Evolutionary conservation across 2,329 filamentous ascomycete species (phyloP).

Genomic region (Diaporthe citriasiana): DNA sequence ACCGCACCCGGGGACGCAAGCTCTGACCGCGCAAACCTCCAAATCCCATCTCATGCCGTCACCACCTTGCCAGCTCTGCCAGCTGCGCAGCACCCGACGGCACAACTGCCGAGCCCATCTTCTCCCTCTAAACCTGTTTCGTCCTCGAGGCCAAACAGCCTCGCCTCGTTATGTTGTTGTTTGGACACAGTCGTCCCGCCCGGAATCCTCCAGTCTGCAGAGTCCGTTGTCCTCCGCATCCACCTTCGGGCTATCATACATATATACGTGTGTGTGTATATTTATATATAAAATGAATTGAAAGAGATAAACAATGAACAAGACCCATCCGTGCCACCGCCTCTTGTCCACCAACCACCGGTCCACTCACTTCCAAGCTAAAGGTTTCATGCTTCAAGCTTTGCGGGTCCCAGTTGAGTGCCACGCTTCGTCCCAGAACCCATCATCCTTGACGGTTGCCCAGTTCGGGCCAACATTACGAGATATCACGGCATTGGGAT

Average conservation of each 20-base stretch:
- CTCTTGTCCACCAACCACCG: not conserved
- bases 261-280: not conserved
- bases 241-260: not conserved
- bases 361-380: slow-evolving; percentile 9
- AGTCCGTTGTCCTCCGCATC: not conserved
- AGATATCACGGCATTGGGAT: slow-evolving; percentile 22
- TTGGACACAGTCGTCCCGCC: slow-evolving; percentile 8
- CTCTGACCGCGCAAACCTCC: slow-evolving; percentile 10
- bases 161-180: not conserved
- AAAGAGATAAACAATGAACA: not conserved
- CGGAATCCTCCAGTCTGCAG: slow-evolving; percentile 13
- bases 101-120: slow-evolving; percentile 25
- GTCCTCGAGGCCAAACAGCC: slow-evolving; percentile 26
- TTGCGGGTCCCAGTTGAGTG: not conserved
- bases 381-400: not conserved
- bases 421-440: slow-evolving; percentile 16
- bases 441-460: slow-evolving; percentile 28
- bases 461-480: slow-evolving; percentile 22
- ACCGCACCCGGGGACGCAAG: slow-evolving; percentile 8
- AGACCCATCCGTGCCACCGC: slow-evolving; percentile 10
- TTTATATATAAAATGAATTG: not conserved
- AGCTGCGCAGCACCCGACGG: slow-evolving; percentile 4
- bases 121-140: slow-evolving; percentile 4
- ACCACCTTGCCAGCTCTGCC: too few relatives aligned
- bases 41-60: slow-evolving; percentile 11